Conservation (phyloP, 2,329 filamentous ascomycete species). For the Capronia americana region DNA sequence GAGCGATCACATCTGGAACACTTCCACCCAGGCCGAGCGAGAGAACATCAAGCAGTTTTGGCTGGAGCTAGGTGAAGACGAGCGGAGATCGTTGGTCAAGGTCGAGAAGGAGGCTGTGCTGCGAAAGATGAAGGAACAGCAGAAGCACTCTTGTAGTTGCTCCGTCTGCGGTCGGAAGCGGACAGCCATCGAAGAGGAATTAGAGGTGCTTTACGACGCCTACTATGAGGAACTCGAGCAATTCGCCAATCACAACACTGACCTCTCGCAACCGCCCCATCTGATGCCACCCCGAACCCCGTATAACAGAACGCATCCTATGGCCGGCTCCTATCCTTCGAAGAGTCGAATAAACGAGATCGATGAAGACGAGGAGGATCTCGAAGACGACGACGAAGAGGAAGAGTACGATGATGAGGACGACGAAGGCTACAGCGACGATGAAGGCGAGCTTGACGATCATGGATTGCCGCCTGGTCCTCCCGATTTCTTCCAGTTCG, state of each 20-base stretch:
- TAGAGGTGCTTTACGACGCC: slow-evolving; percentile 96
- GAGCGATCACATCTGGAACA: slow-evolving; percentile 96
- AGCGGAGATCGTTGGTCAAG: slow-evolving; percentile 93
- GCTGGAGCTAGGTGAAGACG: slow-evolving; percentile 90
- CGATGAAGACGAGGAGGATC: slow-evolving; percentile 61
- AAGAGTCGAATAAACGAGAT: slow-evolving; percentile 71
- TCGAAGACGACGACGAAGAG: slow-evolving; percentile 58
- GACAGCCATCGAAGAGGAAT: slow-evolving; percentile 95
- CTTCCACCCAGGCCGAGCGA: slow-evolving; percentile 88
- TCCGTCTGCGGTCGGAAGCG: slow-evolving; percentile 96
- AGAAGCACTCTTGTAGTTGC: slow-evolving; percentile 98
- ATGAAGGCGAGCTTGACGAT: slow-evolving; percentile 66
- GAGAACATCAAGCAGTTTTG: slow-evolving; percentile 99
- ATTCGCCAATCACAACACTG: slow-evolving; percentile 86
- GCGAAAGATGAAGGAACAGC: slow-evolving; percentile 99
- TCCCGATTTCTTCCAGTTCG: slow-evolving; percentile 95
- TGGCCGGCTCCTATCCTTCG: slow-evolving; percentile 59
- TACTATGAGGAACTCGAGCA: slow-evolving; percentile 98
- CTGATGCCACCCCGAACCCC: slow-evolving; percentile 70
- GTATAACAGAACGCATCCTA: slow-evolving; percentile 46
- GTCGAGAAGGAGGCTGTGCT: slow-evolving; percentile 98
- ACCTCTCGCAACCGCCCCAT: slow-evolving; percentile 64
- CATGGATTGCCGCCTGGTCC: slow-evolving; percentile 70
- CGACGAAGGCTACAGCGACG: slow-evolving; percentile 70
- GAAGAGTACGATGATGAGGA: slow-evolving; percentile 66